Conservation (phyloP, 306 rosid species). For the Prunus dulcis region DNA sequence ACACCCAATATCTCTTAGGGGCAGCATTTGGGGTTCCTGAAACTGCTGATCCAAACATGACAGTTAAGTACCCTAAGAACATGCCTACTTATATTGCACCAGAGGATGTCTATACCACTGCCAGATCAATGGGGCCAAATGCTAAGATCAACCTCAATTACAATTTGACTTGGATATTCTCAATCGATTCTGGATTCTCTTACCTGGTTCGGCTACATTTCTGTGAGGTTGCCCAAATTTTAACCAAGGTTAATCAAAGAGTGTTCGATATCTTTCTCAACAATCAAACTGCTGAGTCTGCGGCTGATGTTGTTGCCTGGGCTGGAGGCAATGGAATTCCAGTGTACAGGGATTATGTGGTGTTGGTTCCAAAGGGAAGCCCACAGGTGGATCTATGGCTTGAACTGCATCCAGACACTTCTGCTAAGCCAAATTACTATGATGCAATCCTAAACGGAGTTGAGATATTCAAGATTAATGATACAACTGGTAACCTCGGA, state of each 20-base stretch:
- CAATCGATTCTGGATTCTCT: constrained; percentile 66
- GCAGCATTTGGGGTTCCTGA: constrained; percentile 61
- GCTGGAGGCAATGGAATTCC: constrained; percentile 43
- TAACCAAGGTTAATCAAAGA: constrained; percentile 47
- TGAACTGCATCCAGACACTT: constrained; percentile 53
- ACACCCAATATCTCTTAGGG: constrained; percentile 49
- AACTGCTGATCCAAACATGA: constrained; percentile 46
- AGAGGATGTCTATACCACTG: constrained; percentile 54
- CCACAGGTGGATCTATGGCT: constrained; percentile 83
- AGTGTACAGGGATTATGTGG: constrained; percentile 53
- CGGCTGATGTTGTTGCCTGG: constrained; percentile 56
- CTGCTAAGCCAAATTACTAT: constrained; percentile 18
- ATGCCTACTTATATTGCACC: constrained; percentile 72
- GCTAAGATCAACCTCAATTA: constrained; percentile 43
- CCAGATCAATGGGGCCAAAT: constrained; percentile 87
- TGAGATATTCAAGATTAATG: constrained; percentile 82
- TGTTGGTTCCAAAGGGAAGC: constrained; percentile 49
- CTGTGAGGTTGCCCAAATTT: constrained; percentile 52
- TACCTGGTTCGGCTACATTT: constrained; percentile 94
- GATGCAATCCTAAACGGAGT: constrained; percentile 76
- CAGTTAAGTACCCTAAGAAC: constrained; percentile 33
- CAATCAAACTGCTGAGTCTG: constrained; percentile 56
- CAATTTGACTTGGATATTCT: constrained; percentile 83
- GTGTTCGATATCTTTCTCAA: constrained; percentile 60
- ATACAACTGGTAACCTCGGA: constrained; percentile 54